Base-by-base conservation (phyloP, 495 filamentous ascomycete species). In the Annulohypoxylon nitens region DNA sequence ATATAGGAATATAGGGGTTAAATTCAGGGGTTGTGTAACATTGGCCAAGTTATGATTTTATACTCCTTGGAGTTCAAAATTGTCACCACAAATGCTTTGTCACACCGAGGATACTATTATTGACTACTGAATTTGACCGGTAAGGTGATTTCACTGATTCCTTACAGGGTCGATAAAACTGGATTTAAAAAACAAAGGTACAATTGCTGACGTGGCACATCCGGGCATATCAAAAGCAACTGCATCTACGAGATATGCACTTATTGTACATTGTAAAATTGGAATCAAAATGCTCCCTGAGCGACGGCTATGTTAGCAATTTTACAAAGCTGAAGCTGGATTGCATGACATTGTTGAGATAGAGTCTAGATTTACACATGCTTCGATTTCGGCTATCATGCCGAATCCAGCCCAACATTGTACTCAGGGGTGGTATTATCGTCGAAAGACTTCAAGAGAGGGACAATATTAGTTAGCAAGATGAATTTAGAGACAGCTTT, bases 11-110 rank as follows among this genome's bases (percentile, higher is more conserved):
- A 60, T 61, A 61, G 58, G 58, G 58, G 58, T 23, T 30, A 59
- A 33, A 20, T 23, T 54, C 50, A 54, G 20, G 50, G 36, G 10
- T n/a, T 59, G 57, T 60, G 57, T 43, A 60, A 60, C 60, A 6
- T 37, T 5, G 30, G 16, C 33, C 1, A 37, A 9, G 30, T 34
- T 20, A 20, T 20, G 14, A 30, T 18, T 50, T 26, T 63, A 63
- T 63, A 51, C 43, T 18, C 60, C 45, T 51, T 36, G 14, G 9
- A 10, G 9, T 23, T 25, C 30, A 6, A 48, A 37, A 26, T 51
- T 33, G 20, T n/a, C n/a, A 48, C 25, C 33, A 1, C 4, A 48
- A 23, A 8, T 23, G 23, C 4, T 63, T 50, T 20, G 10, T 36
- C 18, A 37, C 12, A 23, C 6, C 7, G 33, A 37, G 25, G 26